Evolutionary conservation across 352 stramenopile genomes (phyloP).

Genomic region (Aphanomyces cochlioides): DNA sequence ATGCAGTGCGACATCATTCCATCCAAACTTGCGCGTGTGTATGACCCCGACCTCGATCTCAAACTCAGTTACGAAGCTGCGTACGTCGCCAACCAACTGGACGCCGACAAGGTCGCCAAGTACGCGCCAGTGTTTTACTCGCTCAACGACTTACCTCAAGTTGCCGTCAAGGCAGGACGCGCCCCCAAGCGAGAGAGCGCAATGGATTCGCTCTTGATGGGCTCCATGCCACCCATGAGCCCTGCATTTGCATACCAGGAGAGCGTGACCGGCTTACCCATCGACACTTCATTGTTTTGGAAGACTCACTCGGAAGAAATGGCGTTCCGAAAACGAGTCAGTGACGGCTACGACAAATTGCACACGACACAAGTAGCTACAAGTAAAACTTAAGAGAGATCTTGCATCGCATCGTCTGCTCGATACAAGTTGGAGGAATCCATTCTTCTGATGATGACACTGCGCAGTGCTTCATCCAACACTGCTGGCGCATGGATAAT

Average conservation of each 20-base stretch:
- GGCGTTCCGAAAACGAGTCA: not conserved
- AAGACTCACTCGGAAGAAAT: not conserved
- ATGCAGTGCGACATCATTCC: constrained; percentile 76
- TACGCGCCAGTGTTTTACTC: constrained; percentile 2
- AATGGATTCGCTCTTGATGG: not conserved
- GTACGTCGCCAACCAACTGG: constrained; percentile 7
- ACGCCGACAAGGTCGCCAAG: not conserved
- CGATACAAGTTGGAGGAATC: too few species aligned
- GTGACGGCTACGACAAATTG: not conserved
- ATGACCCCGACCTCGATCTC: constrained; percentile 53
- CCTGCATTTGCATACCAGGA: not conserved
- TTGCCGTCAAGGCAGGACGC: not conserved
- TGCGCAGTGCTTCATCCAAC: too few species aligned
- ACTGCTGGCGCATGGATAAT: too few species aligned
- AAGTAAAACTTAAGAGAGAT: too few species aligned
- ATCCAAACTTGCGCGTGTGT: constrained; percentile 58
- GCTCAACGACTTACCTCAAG: not conserved
- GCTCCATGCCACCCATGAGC: not conserved
- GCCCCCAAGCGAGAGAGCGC: not conserved
- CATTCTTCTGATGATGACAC: too few species aligned
- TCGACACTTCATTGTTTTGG: not conserved
- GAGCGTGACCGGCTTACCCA: not conserved
- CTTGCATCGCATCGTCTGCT: too few species aligned
- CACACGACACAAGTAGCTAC: too few species aligned
- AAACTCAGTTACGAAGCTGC: constrained; percentile 74